Percentiles rank a stretch among this genome's conserved stretches.
phyloP scores from a whole-genome alignment of 345 rosid species.

The Nephelium lappaceum region DNA sequence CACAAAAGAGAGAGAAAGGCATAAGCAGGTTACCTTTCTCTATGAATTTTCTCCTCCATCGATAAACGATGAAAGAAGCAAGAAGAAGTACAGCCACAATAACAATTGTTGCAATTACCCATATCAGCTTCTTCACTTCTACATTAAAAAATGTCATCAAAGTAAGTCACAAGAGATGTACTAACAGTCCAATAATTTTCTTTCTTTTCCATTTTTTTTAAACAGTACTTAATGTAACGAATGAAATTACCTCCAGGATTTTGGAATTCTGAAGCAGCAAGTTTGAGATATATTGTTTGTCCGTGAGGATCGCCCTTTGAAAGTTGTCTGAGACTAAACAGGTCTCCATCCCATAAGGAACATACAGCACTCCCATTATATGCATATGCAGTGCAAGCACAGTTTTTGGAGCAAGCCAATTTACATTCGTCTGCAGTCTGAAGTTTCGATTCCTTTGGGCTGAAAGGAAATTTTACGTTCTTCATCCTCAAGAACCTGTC shows the following conservation, averaged over 20 bases:
- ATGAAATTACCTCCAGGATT: constrained; percentile 15
- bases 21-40: not conserved
- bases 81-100: not conserved
- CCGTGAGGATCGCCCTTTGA: not conserved
- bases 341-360: constrained; percentile 10
- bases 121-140: not conserved
- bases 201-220: not conserved
- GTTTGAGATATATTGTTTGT: constrained; percentile 15
- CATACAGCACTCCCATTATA: constrained; percentile 13
- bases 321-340: not conserved
- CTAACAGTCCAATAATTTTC: not conserved
- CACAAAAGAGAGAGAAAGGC: not conserved
- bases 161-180: not conserved
- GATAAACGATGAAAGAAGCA: constrained; percentile 5
- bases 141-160: not conserved
- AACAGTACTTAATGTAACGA: not conserved
- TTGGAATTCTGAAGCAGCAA: constrained; percentile 19
- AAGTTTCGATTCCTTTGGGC: not conserved
- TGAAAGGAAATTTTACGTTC: constrained; percentile 35
- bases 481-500: constrained; percentile 32
- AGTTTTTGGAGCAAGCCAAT: constrained; percentile 19
- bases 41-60: constrained; percentile 14
- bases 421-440: not conserved
- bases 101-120: constrained; percentile 14
- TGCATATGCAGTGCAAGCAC: constrained; percentile 24